Percentiles rank a stretch among this genome's conserved stretches.
Evolutionary conservation across 2,329 filamentous ascomycete species (phyloP).

Genomic region (Colletotrichum abscissum): DNA sequence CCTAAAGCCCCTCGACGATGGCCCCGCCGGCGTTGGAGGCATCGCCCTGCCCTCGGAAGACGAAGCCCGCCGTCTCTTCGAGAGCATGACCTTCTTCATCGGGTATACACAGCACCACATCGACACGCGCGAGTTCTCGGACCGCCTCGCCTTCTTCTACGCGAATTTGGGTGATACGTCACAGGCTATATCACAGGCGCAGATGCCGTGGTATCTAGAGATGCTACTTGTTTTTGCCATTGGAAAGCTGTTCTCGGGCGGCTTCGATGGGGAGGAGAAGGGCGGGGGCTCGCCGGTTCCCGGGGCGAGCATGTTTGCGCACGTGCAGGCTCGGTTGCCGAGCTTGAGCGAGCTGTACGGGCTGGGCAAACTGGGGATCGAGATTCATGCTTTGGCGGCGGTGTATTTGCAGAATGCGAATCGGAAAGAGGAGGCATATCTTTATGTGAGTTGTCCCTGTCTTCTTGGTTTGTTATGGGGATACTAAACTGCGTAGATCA

Average conservation of each 20-base stretch:
- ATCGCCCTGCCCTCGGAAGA: constrained; percentile 32
- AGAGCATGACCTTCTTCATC: constrained; percentile 39
- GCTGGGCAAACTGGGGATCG: constrained; percentile 25
- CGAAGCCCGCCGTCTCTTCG: constrained; percentile 36
- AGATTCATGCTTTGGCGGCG: constrained; percentile 28
- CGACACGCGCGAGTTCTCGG: constrained; percentile 38
- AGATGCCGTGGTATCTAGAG: constrained; percentile 27
- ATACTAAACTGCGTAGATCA: constrained; percentile 5
- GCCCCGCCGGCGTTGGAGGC: too few relatives aligned
- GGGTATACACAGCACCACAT: constrained; percentile 41
- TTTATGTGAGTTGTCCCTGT: constrained; percentile 23
- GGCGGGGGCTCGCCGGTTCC: not conserved
- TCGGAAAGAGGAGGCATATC: constrained; percentile 33
- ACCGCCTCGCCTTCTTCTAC: constrained; percentile 30
- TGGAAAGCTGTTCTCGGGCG: constrained; percentile 29
- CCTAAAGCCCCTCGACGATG: not conserved
- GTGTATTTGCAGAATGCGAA: constrained; percentile 34
- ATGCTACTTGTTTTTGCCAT: constrained; percentile 32
- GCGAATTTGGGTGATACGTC: not conserved
- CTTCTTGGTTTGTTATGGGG: not conserved
- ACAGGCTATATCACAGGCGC: not conserved
- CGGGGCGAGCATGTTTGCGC: constrained; percentile 12
- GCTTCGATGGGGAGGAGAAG: not conserved
- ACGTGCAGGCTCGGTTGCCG: constrained; percentile 15
- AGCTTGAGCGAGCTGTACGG: constrained; percentile 10